Conservation (phyloP, 306 rosid genomes). For the Cucumis cinereus region DNA sequence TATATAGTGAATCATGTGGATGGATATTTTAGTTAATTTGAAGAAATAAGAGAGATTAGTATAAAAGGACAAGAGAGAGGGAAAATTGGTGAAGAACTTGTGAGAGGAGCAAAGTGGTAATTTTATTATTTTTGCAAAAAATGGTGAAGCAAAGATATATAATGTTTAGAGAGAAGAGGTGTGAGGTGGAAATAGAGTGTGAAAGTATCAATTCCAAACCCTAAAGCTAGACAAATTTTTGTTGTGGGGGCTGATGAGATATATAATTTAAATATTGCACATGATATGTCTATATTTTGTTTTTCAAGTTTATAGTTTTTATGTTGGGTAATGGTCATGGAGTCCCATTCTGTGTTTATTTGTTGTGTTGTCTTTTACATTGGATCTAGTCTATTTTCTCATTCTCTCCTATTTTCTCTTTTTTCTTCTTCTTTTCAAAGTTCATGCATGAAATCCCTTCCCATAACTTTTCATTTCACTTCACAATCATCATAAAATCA, state of each 20-base stretch:
- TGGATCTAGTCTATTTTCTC: background rate
- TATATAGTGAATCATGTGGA: too few species aligned
- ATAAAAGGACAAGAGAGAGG: too few species aligned
- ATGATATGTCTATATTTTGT: background rate
- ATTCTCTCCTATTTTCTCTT: background rate
- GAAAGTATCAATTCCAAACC: background rate
- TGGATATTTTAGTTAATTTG: too few species aligned
- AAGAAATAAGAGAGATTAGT: too few species aligned
- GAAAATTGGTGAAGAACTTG: too few species aligned
- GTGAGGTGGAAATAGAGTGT: background rate
- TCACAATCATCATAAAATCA: background rate
- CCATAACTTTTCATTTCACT: background rate
- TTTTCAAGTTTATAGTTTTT: background rate
- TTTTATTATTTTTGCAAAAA: too few species aligned
- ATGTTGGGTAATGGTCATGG: constrained; percentile 3
- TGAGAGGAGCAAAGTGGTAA: too few species aligned
- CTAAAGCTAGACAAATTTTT: background rate
- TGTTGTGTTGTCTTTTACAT: background rate
- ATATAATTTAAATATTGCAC: background rate
- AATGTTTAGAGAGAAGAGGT: too few species aligned
- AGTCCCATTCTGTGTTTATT: constrained; percentile 1
- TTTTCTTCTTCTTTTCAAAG: background rate
- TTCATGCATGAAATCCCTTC: background rate
- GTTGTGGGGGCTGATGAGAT: background rate
- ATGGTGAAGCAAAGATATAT: too few species aligned